Conservation (phyloP, 169 alveolate species). For the Cryptosporidium baileyi region DNA sequence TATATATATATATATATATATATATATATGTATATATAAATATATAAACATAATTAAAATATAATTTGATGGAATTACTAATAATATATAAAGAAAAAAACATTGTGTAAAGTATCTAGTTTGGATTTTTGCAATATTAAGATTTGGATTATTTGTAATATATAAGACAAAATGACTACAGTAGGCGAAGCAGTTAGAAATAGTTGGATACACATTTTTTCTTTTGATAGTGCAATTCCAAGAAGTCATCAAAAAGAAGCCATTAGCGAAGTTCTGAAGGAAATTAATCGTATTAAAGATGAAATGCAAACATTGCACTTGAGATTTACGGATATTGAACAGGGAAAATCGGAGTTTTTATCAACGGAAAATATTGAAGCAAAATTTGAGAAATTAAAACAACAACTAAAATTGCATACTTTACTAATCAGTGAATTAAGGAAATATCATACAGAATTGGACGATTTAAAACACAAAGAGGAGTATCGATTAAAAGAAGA, state of each 20-base stretch:
- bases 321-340: constrained; percentile 56
- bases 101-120: background rate
- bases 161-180: constrained; percentile 26
- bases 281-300: constrained; percentile 64
- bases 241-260: constrained; percentile 50
- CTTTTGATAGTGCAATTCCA: constrained; percentile 70
- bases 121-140: background rate
- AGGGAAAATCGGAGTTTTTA: constrained; percentile 31
- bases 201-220: constrained; percentile 65
- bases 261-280: constrained; percentile 45
- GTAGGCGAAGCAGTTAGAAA: constrained; percentile 66
- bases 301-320: constrained; percentile 61
- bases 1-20: background rate
- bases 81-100: too few species aligned
- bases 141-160: background rate
- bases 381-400: constrained; percentile 54
- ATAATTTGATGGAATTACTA: background rate
- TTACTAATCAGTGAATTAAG: constrained; percentile 50
- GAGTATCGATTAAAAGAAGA: constrained; percentile 30
- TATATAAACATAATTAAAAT: too few species aligned
- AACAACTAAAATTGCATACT: constrained; percentile 52
- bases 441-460: constrained; percentile 66
- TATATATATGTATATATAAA: too few species aligned
- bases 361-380: constrained; percentile 44
- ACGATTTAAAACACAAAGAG: constrained; percentile 42